Conservation (phyloP, 2,329 filamentous ascomycete genomes). For the Aspergillus sp. region DNA sequence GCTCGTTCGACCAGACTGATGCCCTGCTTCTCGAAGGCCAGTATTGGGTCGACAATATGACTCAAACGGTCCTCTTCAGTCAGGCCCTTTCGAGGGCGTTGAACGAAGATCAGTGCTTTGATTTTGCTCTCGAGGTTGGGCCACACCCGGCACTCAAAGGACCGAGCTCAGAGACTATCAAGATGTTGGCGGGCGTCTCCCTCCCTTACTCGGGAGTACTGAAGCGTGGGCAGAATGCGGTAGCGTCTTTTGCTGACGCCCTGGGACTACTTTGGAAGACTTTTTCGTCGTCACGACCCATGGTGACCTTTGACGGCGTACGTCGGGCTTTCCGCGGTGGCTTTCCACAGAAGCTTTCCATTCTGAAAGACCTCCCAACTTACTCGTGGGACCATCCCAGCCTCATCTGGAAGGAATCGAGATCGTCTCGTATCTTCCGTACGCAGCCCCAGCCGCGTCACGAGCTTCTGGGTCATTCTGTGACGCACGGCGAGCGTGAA, state of each 20-base stretch:
- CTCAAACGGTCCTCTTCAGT: slow-evolving; percentile 33
- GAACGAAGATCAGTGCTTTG: slow-evolving; percentile 28
- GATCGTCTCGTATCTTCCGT: background rate
- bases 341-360: background rate
- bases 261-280: slow-evolving; percentile 9
- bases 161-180: slow-evolving; percentile 12
- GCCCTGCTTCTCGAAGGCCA: slow-evolving; percentile 5
- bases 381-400: slow-evolving; percentile 10
- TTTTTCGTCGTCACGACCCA: background rate
- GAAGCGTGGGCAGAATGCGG: slow-evolving; percentile 4
- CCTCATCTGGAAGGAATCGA: slow-evolving; percentile 5
- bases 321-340: background rate
- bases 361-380: slow-evolving; percentile 6
- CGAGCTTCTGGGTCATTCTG: slow-evolving; percentile 3
- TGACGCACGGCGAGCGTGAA: background rate
- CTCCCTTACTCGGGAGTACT: slow-evolving; percentile 14
- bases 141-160: slow-evolving; percentile 25
- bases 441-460: background rate
- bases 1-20: background rate
- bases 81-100: slow-evolving; percentile 18
- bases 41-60: slow-evolving; percentile 40
- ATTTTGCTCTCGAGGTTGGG: slow-evolving; percentile 24
- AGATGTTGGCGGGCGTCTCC: slow-evolving; percentile 13
- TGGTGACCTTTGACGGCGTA: slow-evolving; percentile 7
- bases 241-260: slow-evolving; percentile 5